These are phyloP conservation scores for Solanum appendiculatum DNA, from an alignment of 257 asterid genomes.

Conservation along the genomic window DNA sequence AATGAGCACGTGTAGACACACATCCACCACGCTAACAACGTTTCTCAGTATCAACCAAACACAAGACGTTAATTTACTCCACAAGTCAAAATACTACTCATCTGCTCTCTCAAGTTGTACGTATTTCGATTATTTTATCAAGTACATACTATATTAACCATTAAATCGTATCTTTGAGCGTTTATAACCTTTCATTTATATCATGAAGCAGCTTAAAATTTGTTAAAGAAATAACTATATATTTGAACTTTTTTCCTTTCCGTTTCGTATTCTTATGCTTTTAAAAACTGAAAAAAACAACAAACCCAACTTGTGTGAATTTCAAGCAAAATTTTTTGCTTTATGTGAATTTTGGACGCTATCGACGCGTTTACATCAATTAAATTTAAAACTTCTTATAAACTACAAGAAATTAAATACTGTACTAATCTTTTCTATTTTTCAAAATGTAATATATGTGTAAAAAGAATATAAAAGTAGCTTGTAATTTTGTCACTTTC, in stretches of 20 bases:
- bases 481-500: background rate
- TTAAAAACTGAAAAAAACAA: background rate
- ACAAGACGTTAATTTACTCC: background rate
- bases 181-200: background rate
- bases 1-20: conserved; percentile 5
- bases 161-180: background rate
- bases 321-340: background rate
- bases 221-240: background rate
- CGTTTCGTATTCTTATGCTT: background rate
- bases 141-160: background rate
- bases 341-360: background rate
- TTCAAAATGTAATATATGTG: background rate
- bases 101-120: background rate
- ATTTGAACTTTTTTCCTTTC: background rate
- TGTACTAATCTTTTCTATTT: too few species aligned
- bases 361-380: background rate
- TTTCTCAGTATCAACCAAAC: background rate
- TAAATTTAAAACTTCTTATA: background rate
- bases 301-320: background rate
- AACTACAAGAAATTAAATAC: background rate
- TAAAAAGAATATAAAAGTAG: background rate
- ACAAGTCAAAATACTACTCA: background rate
- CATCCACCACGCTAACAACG: background rate
- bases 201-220: background rate
- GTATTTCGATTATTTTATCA: background rate